Conservation (phyloP, 2,329 filamentous ascomycete genomes). For the Colletotrichum horii region DNA sequence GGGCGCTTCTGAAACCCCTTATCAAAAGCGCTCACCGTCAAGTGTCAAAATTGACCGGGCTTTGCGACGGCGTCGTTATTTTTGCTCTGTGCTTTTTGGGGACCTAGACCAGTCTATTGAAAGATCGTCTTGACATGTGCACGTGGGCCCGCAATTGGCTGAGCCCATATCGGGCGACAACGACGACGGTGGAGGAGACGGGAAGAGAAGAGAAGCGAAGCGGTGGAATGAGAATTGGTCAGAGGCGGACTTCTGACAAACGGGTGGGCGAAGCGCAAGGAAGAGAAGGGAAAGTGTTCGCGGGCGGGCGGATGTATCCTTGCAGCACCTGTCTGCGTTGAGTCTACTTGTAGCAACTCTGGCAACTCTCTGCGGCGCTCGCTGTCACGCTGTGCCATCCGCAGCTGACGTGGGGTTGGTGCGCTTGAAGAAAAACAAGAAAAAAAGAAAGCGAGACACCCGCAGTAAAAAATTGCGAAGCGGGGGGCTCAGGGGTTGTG, state of each 20-base stretch:
- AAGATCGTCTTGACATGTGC: conserved; percentile 11
- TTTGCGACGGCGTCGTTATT: background rate
- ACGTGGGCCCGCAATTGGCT: conserved; percentile 32
- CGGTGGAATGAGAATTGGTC: conserved; percentile 24
- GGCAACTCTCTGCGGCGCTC: background rate
- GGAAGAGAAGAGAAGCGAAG: conserved; percentile 9
- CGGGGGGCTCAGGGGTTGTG: background rate
- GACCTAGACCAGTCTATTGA: background rate
- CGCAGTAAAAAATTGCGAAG: background rate
- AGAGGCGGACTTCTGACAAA: background rate
- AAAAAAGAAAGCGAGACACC: background rate
- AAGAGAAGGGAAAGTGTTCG: background rate
- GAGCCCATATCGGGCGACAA: background rate
- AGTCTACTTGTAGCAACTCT: background rate
- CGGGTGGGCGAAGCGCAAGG: background rate
- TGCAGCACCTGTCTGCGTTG: background rate
- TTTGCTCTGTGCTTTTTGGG: background rate
- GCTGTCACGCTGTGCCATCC: background rate
- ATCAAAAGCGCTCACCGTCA: background rate
- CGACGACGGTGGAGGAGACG: background rate
- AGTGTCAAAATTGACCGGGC: background rate
- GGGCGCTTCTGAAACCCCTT: conserved; percentile 6
- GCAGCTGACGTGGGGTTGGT: conserved; percentile 11
- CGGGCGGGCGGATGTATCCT: background rate
- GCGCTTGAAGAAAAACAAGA: background rate